phyloP scores from a whole-genome alignment of 768 basidiomycete species.

The Podaxis sp. region DNA sequence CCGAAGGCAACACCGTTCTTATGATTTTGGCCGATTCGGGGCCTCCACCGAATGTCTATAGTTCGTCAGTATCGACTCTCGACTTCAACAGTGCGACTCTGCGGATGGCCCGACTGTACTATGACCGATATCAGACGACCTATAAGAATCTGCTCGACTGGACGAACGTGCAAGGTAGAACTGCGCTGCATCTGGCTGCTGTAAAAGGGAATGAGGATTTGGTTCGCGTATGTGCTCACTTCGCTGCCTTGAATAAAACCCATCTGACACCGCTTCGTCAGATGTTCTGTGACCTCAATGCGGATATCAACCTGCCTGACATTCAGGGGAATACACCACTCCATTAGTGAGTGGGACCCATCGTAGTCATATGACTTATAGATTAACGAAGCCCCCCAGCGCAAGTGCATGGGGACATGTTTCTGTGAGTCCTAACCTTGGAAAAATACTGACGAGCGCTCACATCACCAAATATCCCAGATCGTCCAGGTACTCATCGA shows the following conservation, averaged over 20 bases:
- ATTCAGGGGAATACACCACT: constrained; percentile 90
- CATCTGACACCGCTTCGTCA: constrained; percentile 26
- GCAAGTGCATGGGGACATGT: constrained; percentile 89
- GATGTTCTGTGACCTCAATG: constrained; percentile 91
- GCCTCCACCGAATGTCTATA: constrained; percentile 49
- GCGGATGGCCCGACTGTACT: constrained; percentile 86
- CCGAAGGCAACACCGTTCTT: constrained; percentile 90
- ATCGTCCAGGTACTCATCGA: constrained; percentile 87
- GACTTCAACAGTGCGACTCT: constrained; percentile 73
- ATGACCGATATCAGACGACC: constrained; percentile 82
- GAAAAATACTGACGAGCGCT: constrained; percentile 2
- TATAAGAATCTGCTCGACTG: constrained; percentile 59
- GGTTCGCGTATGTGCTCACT: constrained; percentile 60
- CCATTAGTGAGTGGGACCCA: constrained; percentile 71
- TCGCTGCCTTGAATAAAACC: neutral
- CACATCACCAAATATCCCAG: constrained; percentile 39
- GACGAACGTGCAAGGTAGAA: constrained; percentile 89
- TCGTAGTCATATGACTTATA: constrained; percentile 7
- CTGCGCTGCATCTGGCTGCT: constrained; percentile 85
- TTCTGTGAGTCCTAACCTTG: constrained; percentile 47
- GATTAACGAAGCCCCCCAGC: constrained; percentile 37
- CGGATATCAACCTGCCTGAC: constrained; percentile 88
- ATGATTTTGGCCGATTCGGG: constrained; percentile 88
- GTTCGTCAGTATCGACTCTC: constrained; percentile 45
- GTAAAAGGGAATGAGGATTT: constrained; percentile 89